Evolutionary conservation across 129 eudicot species (phyloP), one percentile per base, ranked within the genome.

Genomic region (Silybum marianum): DNA sequence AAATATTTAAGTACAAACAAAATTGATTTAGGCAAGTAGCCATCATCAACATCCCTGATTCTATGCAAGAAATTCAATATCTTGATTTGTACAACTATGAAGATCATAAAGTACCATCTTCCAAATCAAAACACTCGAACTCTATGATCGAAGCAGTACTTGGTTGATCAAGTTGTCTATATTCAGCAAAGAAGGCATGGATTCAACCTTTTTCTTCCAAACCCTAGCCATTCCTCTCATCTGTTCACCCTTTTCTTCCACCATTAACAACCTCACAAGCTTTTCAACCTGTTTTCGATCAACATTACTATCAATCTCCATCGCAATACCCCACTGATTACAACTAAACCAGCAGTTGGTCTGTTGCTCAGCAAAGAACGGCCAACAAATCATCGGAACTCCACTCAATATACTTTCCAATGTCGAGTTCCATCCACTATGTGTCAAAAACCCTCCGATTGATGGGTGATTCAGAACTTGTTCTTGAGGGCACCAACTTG

Each of bases 401-500:
- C 79, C 80, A 14, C 79, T 30, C 1, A 54, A 68, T 0, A 82
- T 68, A 69, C 81, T 75, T 42, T 75, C 85, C 0, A 67, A 12
- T 0, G 63, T 73, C 23, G 83, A 80, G n/a, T 80, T 80, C 77
- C 77, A 70, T 11, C 83, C 83, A 48, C 71, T 69, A 2, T 80
- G 84, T 19, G 85, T 82, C 48, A 75, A 13, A 22, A 75, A 82
- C 26, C 81, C 85, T 82, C 85, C 85, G 1, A 82, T 23, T 26
- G 81, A 68, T 8, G 85, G 72, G 71, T 82, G 85, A 36, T 39
- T 51, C 9, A 82, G 74, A 2, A 75, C 81, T 18, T 82, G 48
- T 69, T 68, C 77, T 76, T 82, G 81, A 10, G 80, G 80, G 68
- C 85, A 82, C 81, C 85, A 82, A 68, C 76, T 40, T 40, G 77